Evolutionary conservation across 1,139 yeast species (phyloP), one percentile per base, ranked within the genome.

Genomic region (Taiozyma sp.): DNA sequence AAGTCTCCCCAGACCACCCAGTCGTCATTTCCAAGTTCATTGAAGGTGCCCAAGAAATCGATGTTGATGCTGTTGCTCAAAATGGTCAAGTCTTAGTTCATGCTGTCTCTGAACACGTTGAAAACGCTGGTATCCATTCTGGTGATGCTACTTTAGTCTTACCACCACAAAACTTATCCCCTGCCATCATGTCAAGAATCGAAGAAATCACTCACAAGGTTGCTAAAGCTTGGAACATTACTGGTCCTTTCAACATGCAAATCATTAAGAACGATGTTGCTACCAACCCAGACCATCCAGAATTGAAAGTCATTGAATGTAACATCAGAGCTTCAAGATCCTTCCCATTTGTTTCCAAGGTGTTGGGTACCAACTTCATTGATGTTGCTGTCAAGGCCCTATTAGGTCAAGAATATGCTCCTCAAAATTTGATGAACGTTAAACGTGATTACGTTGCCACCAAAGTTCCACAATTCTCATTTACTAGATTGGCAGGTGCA

Each of bases 191-290:
- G 75, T 69, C 59, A 30, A 78, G 93, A 67, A 73, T 88, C 58
- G 85, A 85, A 68, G 85, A 74, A 44, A 87, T 91, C 62, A 90
- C 99, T 48, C 93, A 85, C 64, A 90, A 89, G 74, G 97, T 93
- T 64, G 98, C 97, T 45, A 68, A 75, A 51, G 98, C 98, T 14
- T 90, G 95, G 91, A 87, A 88, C 55, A 91, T 93, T 61, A 88
- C 97, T 45, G 99, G 99, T 63, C 99, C 99, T 24, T 93, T 88
- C 80, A 93, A 93, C 74, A 93, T 93, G 95, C 99, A 93, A 76
- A 84, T 93, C 69, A 93, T 91, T 69, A 84, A 85, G 71, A 83
- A 85, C 48, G 80, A 75, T 53, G 68, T 71, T 47, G 69, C 71
- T 37, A 70, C 75, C 13, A 76, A 79, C 50, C 64, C 64, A 55